Conservation (phyloP, 805 yeast species). For the Kuraishia hungarica region DNA sequence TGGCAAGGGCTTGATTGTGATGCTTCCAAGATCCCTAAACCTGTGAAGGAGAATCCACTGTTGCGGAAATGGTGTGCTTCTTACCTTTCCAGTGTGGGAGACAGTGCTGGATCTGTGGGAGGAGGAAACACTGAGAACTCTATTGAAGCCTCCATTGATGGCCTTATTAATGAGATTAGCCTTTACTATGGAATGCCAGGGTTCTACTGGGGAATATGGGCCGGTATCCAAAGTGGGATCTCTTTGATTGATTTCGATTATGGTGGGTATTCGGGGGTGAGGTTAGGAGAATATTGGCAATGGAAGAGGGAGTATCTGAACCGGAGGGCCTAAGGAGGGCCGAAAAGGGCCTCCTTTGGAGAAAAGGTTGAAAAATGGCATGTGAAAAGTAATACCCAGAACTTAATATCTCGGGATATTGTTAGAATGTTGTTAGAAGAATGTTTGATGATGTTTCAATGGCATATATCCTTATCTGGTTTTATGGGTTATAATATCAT, state of each 20-base stretch:
- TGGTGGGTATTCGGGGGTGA: conserved; percentile 44
- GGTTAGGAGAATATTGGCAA: conserved; percentile 60
- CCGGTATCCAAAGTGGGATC: conserved; percentile 61
- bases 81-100: conserved; percentile 32
- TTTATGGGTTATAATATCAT: too few species aligned
- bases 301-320: conserved; percentile 40
- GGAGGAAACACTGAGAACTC: too few species aligned
- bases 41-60: conserved; percentile 30
- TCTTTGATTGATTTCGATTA: conserved; percentile 71
- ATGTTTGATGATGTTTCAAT: too few species aligned
- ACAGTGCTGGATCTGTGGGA: too few species aligned
- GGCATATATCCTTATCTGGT: too few species aligned
- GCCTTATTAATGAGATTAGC: conserved; percentile 45
- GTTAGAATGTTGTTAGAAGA: too few species aligned
- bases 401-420: too few species aligned
- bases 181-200: conserved; percentile 74
- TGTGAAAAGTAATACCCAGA: too few species aligned
- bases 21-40: conserved; percentile 47
- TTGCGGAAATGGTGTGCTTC: conserved; percentile 51
- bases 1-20: conserved; percentile 82
- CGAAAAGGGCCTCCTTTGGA: too few species aligned
- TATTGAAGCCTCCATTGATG: conserved; percentile 24
- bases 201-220: conserved; percentile 82
- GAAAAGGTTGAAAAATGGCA: too few species aligned
- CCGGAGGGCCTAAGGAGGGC: background rate